A percentile compares a stretch with the other conserved stretches of the same genome.
Conservation (phyloP, 2,329 filamentous ascomycete genomes). For the Aspergillus japonicus region DNA sequence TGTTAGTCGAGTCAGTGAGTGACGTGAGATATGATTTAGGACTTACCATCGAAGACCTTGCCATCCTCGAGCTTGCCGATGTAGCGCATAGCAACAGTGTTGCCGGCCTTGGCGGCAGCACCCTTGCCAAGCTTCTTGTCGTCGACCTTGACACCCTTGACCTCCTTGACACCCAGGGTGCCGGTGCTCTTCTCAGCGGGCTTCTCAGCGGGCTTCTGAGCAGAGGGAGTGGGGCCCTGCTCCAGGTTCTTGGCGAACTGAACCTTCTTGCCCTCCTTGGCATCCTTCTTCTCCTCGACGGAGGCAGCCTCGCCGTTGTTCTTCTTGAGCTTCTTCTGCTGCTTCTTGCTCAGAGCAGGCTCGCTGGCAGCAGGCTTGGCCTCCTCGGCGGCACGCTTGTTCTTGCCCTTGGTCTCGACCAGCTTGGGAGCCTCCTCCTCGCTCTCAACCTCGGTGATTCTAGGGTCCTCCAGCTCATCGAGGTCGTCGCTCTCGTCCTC, state of each 20-base stretch:
- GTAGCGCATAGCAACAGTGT: conserved; percentile 91
- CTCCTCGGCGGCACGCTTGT: conserved; percentile 79
- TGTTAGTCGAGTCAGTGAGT: conserved; percentile 6
- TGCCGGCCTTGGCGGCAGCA: conserved; percentile 81
- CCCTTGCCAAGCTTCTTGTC: conserved; percentile 91
- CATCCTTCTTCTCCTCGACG: conserved; percentile 57
- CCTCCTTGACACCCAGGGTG: conserved; percentile 68
- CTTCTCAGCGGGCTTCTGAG: conserved; percentile 44
- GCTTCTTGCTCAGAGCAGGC: conserved; percentile 88
- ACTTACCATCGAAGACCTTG: conserved; percentile 90
- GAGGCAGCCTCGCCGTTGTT: conserved; percentile 86
- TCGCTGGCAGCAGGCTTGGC: conserved; percentile 54
- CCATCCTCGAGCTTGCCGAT: conserved; percentile 95
- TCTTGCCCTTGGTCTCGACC: conserved; percentile 64
- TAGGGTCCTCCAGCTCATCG: conserved; percentile 73
- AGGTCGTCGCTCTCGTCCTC: conserved; percentile 72
- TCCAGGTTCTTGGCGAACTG: conserved; percentile 99
- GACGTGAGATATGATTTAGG: not conserved
- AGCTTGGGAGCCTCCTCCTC: conserved; percentile 66
- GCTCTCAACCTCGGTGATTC: conserved; percentile 78
- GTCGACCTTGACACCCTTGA: conserved; percentile 88
- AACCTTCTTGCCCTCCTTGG: conserved; percentile 75
- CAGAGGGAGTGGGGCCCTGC: conserved; percentile 82
- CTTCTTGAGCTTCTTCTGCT: conserved; percentile 98
- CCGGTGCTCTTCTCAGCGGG: conserved; percentile 52